A percentile compares a stretch with the other conserved stretches of the same genome.
These are phyloP conservation scores for Rutidosis leptorrhynchoides DNA, from an alignment of 129 eudicot species.

Conservation along the genomic window DNA sequence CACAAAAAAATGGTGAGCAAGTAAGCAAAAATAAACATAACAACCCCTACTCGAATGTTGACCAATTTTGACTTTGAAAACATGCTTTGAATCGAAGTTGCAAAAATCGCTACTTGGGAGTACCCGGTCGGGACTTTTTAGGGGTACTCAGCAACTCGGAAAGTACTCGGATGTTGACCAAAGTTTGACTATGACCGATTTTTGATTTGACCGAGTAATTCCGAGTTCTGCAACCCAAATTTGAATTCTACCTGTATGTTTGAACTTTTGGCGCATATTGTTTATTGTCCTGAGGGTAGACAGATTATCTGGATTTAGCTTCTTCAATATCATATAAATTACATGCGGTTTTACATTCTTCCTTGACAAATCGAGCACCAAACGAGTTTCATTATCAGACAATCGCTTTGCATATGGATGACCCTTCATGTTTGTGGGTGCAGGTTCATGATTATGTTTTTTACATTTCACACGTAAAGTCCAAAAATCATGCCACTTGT, in stretches of 20 bases:
- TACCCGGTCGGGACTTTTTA: too few relatives aligned
- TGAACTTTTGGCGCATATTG: not conserved
- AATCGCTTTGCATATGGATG: slow-evolving; percentile 27
- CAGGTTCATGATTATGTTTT: slow-evolving; percentile 24
- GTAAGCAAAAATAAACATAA: too few relatives aligned
- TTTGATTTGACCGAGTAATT: too few relatives aligned
- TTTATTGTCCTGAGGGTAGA: slow-evolving; percentile 9
- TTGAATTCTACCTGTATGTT: slow-evolving; percentile 10
- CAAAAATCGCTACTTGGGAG: too few relatives aligned
- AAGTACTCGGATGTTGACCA: too few relatives aligned
- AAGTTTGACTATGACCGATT: too few relatives aligned
- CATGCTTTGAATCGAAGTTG: too few relatives aligned
- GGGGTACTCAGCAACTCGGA: too few relatives aligned
- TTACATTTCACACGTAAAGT: slow-evolving; percentile 19
- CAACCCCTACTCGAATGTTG: too few relatives aligned
- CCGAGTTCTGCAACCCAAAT: too few relatives aligned
- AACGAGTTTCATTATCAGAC: slow-evolving; percentile 22
- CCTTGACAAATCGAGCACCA: slow-evolving; percentile 22
- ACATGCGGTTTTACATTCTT: slow-evolving; percentile 17
- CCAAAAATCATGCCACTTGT: not conserved
- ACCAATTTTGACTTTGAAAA: too few relatives aligned
- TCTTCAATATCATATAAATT: slow-evolving; percentile 7
- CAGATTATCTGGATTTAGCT: slow-evolving; percentile 15
- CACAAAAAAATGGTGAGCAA: not conserved
- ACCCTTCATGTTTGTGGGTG: slow-evolving; percentile 9